Evolutionary conservation across 352 stramenopile genomes (phyloP), one percentile per base, ranked within the genome.

Genomic region (Phytopythium vexans): DNA sequence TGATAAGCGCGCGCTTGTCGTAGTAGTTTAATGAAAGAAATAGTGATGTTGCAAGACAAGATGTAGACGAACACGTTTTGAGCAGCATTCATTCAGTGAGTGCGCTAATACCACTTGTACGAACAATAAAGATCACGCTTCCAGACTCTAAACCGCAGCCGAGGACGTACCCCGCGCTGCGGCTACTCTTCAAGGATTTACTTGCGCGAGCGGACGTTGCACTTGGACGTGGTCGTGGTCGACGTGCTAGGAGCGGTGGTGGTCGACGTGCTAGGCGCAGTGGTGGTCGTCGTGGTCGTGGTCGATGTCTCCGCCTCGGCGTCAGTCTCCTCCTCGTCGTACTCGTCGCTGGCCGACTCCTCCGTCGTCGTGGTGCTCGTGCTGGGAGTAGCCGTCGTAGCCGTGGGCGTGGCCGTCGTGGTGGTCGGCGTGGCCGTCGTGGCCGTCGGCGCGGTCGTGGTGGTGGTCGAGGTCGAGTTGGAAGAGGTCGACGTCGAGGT

Each of bases 201-300:
- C 39, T 43, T 43, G 11, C 39, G 39, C 12, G 39, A 43, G 39
- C 39, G 39, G 3, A 43, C 39, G 39, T 43, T 43, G 39, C 39
- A 43, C 39, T 43, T 43, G 39, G 39, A 43, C 39, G 39, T 43
- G 12, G 39, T 43, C 4, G 39, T 43, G 14, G 39, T 43, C 39
- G 39, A 43, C 39, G 39, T 43, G 39, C 7, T 27, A 12, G 36
- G 36, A 12, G 36, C 36, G 8, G 39, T 43, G 12, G 39, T 43
- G 14, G 39, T 43, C 39, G 39, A 43, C 9, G 39, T 43, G 39
- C 7, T 27, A 12, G 36, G 36, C 8, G 36, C 36, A 1, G 36
- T 40, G 8, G 39, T 8, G 11, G 39, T 12, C 39, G 39, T 43
- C 12, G 39, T 43, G 39, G 39, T 43, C 39, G 39, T 43, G 39